Conservation (phyloP, 257 asterid genomes). For the Striga asiatica region DNA sequence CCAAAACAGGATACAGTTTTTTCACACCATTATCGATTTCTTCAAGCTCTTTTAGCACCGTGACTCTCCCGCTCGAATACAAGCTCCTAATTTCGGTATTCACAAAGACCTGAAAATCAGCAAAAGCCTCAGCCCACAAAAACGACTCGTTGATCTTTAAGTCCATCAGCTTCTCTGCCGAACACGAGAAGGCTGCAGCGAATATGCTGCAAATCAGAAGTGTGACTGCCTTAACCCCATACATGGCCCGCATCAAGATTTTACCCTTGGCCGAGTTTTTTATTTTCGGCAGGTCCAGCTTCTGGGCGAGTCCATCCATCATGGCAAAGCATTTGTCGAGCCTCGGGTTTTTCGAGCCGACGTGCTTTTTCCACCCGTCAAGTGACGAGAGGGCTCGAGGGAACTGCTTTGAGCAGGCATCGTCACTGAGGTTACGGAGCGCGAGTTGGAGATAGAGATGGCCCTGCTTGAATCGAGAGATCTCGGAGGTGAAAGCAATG, state of each 20-base stretch:
- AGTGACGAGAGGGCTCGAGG: conserved; percentile 47
- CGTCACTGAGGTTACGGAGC: conserved; percentile 25
- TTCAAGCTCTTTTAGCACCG: conserved; percentile 60
- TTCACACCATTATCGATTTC: conserved; percentile 43
- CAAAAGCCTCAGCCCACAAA: conserved; percentile 59
- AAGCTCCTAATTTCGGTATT: conserved; percentile 42
- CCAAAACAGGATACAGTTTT: conserved; percentile 40
- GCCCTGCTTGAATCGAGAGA: conserved; percentile 65
- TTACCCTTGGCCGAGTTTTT: conserved; percentile 77
- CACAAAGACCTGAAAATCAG: conserved; percentile 37
- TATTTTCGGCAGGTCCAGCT: conserved; percentile 61
- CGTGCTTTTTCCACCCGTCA: conserved; percentile 70
- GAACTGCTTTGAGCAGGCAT: conserved; percentile 33
- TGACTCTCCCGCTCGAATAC: conserved; percentile 22
- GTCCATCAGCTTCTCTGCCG: conserved; percentile 48
- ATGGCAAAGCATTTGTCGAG: conserved; percentile 54
- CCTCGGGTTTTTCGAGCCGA: conserved; percentile 52
- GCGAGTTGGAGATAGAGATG: conserved; percentile 54
- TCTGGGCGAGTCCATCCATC: conserved; percentile 49
- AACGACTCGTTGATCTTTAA: conserved; percentile 30
- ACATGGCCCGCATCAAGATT: conserved; percentile 72
- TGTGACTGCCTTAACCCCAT: conserved; percentile 66
- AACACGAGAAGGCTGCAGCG: conserved; percentile 59
- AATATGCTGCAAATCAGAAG: conserved; percentile 51
- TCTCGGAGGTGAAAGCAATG: conserved; percentile 75